Conservation (phyloP, 2,329 filamentous ascomycete genomes). For the Ascochyta clinopodiicola region DNA sequence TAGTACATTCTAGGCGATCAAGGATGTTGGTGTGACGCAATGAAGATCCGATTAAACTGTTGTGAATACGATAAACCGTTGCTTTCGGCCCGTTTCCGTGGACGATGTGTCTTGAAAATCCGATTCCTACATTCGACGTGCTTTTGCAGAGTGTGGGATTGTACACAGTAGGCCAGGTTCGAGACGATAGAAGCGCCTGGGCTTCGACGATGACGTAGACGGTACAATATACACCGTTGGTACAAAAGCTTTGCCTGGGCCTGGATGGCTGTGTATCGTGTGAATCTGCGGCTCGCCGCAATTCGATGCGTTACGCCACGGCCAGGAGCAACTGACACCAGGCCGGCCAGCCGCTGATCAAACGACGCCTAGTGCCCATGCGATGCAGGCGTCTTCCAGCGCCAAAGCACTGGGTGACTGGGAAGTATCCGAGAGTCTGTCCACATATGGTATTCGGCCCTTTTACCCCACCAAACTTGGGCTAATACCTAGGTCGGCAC, state of each 20-base stretch:
- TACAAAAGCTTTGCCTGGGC: background rate
- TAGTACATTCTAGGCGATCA: background rate
- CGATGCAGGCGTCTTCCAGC: background rate
- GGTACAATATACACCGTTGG: background rate
- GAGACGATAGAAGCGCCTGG: background rate
- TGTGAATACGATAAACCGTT: background rate
- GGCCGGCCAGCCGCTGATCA: background rate
- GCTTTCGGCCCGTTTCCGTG: slow-evolving; percentile 9
- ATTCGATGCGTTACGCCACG: background rate
- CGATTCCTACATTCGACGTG: slow-evolving; percentile 9
- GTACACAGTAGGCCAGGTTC: background rate
- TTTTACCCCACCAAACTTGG: background rate
- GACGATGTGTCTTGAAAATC: background rate
- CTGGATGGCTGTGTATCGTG: background rate
- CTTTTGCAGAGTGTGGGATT: background rate
- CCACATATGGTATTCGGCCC: background rate
- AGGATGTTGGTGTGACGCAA: background rate
- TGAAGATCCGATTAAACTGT: background rate
- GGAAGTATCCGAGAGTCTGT: background rate
- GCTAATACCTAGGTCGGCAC: background rate
- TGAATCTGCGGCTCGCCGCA: background rate
- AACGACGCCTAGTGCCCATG: background rate
- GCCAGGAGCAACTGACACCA: slow-evolving; percentile 3
- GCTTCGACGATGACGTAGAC: slow-evolving; percentile 2
- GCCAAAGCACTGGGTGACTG: slow-evolving; percentile 3